Conservation (phyloP, 148 eudicot species). For the Oxyria digyna region DNA sequence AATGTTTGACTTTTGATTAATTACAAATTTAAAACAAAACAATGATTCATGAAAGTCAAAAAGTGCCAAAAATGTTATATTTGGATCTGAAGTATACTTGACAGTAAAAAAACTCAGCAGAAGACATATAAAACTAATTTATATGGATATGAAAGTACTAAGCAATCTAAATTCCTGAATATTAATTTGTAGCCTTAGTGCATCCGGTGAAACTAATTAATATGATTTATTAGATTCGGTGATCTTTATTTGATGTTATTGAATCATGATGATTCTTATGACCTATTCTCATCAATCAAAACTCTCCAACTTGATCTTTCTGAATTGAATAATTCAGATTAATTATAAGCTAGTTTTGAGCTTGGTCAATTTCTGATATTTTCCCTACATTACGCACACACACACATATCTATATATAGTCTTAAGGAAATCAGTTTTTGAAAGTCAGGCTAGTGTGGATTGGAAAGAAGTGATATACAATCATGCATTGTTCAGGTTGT, state of each 20-base stretch:
- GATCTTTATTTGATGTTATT: background rate
- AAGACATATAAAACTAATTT: background rate
- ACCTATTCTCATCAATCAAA: background rate
- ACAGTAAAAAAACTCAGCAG: background rate
- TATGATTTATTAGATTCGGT: background rate
- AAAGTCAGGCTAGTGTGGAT: background rate
- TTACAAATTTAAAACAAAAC: background rate
- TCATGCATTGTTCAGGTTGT: background rate
- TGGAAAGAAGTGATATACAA: background rate
- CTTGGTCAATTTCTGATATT: background rate
- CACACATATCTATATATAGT: background rate
- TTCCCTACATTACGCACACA: conserved; percentile 2
- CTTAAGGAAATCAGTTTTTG: background rate
- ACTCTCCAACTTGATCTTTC: background rate
- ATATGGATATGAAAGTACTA: background rate
- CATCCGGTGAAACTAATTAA: background rate
- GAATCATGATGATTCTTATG: background rate
- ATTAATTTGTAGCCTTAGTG: background rate
- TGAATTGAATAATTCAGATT: background rate
- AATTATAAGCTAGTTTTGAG: background rate
- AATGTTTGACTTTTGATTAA: background rate
- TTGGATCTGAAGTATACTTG: background rate
- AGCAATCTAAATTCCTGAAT: background rate
- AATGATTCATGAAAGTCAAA: background rate
- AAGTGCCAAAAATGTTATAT: background rate